Base-by-base conservation (phyloP, 2,329 filamentous ascomycete genomes). In the Penicillium glabrum region DNA sequence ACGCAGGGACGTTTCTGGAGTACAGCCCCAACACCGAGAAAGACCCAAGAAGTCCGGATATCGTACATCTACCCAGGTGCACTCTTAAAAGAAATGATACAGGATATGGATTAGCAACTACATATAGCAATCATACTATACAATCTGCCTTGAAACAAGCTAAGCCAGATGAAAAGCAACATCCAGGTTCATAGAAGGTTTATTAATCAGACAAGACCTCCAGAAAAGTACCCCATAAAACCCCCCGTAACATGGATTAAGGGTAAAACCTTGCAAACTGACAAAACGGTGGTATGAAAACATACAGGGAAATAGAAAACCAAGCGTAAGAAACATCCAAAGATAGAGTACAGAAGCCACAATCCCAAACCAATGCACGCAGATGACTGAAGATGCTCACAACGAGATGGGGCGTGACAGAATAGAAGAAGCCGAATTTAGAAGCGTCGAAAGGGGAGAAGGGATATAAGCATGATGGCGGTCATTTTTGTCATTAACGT, bases 401-500 rank as follows among this genome's bases (percentile, higher is more conserved):
- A 56, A 53, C 52, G 54, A 43, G 29, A 35, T 44, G 39, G 51
- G 52, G 54, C 49, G 44, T 52, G 46, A 58, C 41, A 56, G 46
- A 47, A 51, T 47, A 26, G 57, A 60, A 35, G 39, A 56, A 59
- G 37, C 52, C 59, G 51, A 46, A 52, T 57, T 46, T 61, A 61
- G 49, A 65, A 53, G 43, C 26, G 33, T 60, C 51, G 46, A 47
- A 60, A 63, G 29, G 31, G 33, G 29, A 51, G 55, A 49, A 48
- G 55, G 48, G 50, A 53, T 39, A 52, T 62, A 61, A 63, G 53
- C 52, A 56, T 66, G 44, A 53, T 59, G 46, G 52, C 50, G 53
- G 62, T 71, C 68, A 66, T 70, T 63, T 27, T 59, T 59, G 49
- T 70, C 68, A 62, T 73, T 71, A 72, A 60, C 72, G 71, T 66